phyloP scores from a whole-genome alignment of 2,329 filamentous ascomycete genomes.

The Epichloe uncinata region DNA sequence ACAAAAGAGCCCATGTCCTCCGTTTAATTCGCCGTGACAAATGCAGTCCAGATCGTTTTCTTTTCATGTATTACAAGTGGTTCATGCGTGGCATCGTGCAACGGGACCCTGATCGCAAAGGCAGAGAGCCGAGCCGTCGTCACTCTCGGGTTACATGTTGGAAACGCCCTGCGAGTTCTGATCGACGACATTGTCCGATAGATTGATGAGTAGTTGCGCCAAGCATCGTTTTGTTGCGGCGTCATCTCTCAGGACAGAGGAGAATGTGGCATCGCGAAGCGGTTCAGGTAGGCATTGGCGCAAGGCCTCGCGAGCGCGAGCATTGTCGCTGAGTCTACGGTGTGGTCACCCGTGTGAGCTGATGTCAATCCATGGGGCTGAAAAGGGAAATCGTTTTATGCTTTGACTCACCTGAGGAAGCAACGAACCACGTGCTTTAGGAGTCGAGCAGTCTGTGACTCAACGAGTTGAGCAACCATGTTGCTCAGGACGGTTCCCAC shows the following conservation, averaged over 20 bases:
- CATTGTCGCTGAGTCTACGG: conserved; percentile 80
- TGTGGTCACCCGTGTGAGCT: conserved; percentile 7
- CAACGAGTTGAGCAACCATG: conserved; percentile 95
- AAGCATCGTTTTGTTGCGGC: conserved; percentile 95
- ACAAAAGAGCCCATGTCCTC: not conserved
- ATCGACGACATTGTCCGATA: conserved; percentile 73
- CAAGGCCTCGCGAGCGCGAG: conserved; percentile 83
- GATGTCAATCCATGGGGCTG: not conserved
- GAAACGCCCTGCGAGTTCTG: conserved; percentile 21
- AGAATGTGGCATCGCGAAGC: conserved; percentile 97
- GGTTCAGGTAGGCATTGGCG: conserved; percentile 94
- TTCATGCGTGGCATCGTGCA: conserved; percentile 4
- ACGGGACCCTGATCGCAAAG: not conserved
- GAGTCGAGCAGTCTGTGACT: conserved; percentile 89
- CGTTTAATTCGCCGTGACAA: conserved; percentile 1
- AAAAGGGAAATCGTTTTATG: not conserved
- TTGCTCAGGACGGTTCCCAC: conserved; percentile 96
- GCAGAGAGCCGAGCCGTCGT: not conserved
- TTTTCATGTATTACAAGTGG: not conserved
- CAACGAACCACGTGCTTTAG: conserved; percentile 97
- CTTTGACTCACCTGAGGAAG: conserved; percentile 67
- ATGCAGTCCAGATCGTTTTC: not conserved
- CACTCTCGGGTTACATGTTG: conserved; percentile 19
- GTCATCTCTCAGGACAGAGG: conserved; percentile 88
- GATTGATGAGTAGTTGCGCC: conserved; percentile 90